Base-by-base conservation (phyloP, 2,329 filamentous ascomycete genomes). In the Hawksworthiomyces lignivorus region DNA sequence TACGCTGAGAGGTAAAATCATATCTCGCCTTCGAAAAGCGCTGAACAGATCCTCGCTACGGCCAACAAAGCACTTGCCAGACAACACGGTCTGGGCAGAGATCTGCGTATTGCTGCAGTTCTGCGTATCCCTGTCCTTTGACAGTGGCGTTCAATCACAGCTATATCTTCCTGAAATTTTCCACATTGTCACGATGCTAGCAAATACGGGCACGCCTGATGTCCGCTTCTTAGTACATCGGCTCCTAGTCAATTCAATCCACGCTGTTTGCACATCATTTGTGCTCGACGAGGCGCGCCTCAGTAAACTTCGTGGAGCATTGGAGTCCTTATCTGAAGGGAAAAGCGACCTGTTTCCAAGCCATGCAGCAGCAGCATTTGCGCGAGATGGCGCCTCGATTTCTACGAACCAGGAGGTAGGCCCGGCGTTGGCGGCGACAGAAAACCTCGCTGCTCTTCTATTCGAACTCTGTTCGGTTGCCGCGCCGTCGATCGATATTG, bases 21-120 rank as follows among this genome's bases (percentile, higher is more conserved):
- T 84, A 17, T 77, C 77, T 20, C 69, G 79, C 21, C 66, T 84
- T 30, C 71, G 80, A 34, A 84, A 83, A 58, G 76, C 77, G 3
- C 62, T 84, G 35, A 83, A 82, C 52, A 70, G 79, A 44, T 81
- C 79, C 6, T 83, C 80, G 1, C 62, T 82, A 39, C 70, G 80
- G 28, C 77, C 80, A n/a, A 83, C 80, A 2, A 75, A 75, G 49
- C 67, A 74, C 39, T 64, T 84, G 2, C 74, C 77, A 8, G 80
- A 84, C 45, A 84, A 84, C 50, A 68, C 72, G 2, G 78, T 82
- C 8, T 84, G 80, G 80, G 62, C 69, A n/a, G 80, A 84, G 57
- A 77, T 84, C 21, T 82, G 79, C 54, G 69, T 83, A 34, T 62
- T 84, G 24, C 63, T 84, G 36, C 75, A 79, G 34, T 80, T 84